Evolutionary conservation across 2,329 filamentous ascomycete genomes (phyloP).

Genomic region (Xylaria sp.): DNA sequence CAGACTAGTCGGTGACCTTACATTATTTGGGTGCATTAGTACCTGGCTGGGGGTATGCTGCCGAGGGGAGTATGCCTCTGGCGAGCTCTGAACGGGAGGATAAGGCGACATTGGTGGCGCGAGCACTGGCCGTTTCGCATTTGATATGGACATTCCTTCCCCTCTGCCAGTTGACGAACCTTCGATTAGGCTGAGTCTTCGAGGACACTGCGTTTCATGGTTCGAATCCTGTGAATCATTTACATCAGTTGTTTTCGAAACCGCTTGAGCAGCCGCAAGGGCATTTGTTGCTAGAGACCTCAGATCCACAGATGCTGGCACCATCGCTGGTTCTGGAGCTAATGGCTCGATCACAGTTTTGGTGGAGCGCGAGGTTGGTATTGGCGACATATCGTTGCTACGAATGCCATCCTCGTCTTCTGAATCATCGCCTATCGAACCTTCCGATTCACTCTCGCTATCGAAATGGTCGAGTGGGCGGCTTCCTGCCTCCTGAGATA

Average conservation of each 20-base stretch:
- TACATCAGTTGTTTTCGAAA: constrained; percentile 30
- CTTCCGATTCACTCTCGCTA: constrained; percentile 43
- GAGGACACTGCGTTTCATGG: constrained; percentile 27
- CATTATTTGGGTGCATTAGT: constrained; percentile 41
- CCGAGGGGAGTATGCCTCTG: constrained; percentile 38
- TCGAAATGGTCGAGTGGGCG: constrained; percentile 57
- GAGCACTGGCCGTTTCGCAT: constrained; percentile 36
- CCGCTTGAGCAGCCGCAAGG: constrained; percentile 34
- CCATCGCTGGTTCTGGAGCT: constrained; percentile 4
- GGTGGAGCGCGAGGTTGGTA: constrained; percentile 26
- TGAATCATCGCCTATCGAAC: constrained; percentile 33
- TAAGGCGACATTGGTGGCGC: constrained; percentile 41
- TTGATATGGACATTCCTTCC: constrained; percentile 30
- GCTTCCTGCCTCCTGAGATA: constrained; percentile 63
- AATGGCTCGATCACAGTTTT: constrained; percentile 29
- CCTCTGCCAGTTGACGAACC: constrained; percentile 23
- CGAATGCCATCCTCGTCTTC: constrained; percentile 41
- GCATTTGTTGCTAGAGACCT: constrained; percentile 39
- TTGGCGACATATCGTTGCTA: constrained; percentile 43
- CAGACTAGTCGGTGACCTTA: constrained; percentile 45
- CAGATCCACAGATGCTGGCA: constrained; percentile 33
- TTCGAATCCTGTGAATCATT: constrained; percentile 27
- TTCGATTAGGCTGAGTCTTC: constrained; percentile 28
- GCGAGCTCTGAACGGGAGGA: constrained; percentile 32
- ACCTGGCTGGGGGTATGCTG: constrained; percentile 35